Conservation (phyloP, 2,329 filamentous ascomycete genomes). For the Camillea tinctor region DNA sequence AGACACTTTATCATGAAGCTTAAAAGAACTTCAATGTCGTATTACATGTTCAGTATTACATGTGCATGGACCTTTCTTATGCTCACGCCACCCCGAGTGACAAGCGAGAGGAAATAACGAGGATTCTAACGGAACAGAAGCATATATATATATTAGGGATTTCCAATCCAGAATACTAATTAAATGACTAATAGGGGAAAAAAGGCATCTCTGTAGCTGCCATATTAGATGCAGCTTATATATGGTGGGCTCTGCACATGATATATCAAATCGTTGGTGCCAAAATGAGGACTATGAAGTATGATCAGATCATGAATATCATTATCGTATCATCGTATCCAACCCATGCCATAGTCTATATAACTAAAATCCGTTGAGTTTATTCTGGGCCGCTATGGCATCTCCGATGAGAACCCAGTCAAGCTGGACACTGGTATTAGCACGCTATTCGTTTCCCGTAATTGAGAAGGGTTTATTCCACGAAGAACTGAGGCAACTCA, state of each 20-base stretch:
- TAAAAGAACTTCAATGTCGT: too few species aligned
- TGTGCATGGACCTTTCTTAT: too few species aligned
- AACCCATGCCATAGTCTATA: not conserved
- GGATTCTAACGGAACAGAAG: too few species aligned
- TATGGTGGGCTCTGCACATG: not conserved
- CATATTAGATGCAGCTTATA: too few species aligned
- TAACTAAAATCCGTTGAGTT: constrained; percentile 37
- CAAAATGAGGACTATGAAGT: not conserved
- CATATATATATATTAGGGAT: too few species aligned
- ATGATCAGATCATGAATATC: not conserved
- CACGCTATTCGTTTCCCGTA: not conserved
- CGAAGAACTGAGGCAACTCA: constrained; percentile 23
- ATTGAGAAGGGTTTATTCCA: not conserved
- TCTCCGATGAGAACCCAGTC: constrained; percentile 44
- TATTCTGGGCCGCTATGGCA: constrained; percentile 36
- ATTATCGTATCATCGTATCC: not conserved
- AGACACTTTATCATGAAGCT: too few species aligned
- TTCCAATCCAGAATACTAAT: too few species aligned
- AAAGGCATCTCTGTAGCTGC: not conserved
- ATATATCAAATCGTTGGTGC: not conserved
- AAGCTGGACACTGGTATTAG: constrained; percentile 34
- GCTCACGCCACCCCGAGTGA: too few species aligned
- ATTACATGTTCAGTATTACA: too few species aligned
- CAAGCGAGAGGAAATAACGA: too few species aligned
- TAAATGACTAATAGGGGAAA: not conserved